phyloP scores from a whole-genome alignment of 2,329 filamentous ascomycete species.

The Sporothrix euskadiensis region DNA sequence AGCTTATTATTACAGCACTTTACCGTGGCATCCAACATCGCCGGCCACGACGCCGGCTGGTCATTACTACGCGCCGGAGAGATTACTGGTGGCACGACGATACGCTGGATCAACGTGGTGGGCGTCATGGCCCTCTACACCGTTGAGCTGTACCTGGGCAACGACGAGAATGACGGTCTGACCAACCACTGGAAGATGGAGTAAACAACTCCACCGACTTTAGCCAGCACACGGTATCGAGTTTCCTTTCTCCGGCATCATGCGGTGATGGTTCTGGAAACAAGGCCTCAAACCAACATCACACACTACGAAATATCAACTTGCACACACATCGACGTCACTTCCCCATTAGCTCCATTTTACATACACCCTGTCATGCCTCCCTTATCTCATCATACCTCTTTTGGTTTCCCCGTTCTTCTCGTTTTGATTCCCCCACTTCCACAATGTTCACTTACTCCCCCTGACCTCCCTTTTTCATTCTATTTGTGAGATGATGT shows the following conservation, averaged over 20 bases:
- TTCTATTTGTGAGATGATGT: not conserved
- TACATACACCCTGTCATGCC: not conserved
- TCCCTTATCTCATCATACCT: not conserved
- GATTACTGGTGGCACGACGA: slow-evolving; percentile 73
- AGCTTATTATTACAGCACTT: slow-evolving; percentile 96
- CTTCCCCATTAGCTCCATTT: not conserved
- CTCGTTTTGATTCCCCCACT: not conserved
- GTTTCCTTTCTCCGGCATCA: not conserved
- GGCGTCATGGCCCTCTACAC: slow-evolving; percentile 88
- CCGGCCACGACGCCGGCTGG: slow-evolving; percentile 67
- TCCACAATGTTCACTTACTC: not conserved
- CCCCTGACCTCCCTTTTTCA: not conserved
- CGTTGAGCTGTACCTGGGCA: slow-evolving; percentile 83
- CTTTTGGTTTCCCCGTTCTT: not conserved
- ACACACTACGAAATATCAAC: not conserved
- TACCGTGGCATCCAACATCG: slow-evolving; percentile 62
- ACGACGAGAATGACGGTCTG: slow-evolving; percentile 72
- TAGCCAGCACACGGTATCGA: not conserved
- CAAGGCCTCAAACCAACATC: not conserved
- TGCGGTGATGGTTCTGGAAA: not conserved
- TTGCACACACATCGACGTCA: not conserved
- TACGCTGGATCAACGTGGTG: slow-evolving; percentile 91
- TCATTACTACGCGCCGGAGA: slow-evolving; percentile 80
- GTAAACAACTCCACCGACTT: not conserved
- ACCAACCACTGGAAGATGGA: slow-evolving; percentile 92